Evolutionary conservation across 2,329 filamentous ascomycete genomes (phyloP).

Genomic region (Exserohilum turcica): DNA sequence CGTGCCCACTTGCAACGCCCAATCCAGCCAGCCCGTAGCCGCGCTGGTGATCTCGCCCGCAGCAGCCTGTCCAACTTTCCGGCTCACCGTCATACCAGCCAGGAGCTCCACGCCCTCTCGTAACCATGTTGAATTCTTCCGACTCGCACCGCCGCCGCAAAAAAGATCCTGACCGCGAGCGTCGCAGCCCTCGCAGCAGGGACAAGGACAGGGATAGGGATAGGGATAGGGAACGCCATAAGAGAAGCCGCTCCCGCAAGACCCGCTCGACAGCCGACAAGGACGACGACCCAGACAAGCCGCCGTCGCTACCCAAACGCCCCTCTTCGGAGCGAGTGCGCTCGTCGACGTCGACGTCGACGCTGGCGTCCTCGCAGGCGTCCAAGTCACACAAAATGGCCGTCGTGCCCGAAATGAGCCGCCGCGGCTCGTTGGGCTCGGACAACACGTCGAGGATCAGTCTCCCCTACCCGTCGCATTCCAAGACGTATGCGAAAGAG

Average conservation of each 20-base stretch:
- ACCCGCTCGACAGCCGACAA: conserved; percentile 39
- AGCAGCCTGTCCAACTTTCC: conserved; percentile 20
- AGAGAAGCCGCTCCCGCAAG: conserved; percentile 36
- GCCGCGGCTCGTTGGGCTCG: conserved; percentile 45
- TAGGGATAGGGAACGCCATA: conserved; percentile 33
- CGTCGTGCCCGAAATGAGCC: conserved; percentile 55
- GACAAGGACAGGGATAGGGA: conserved; percentile 20
- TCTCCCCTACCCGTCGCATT: conserved; percentile 79
- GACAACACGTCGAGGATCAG: conserved; percentile 46
- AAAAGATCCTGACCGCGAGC: conserved; percentile 40
- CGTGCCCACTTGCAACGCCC: conserved; percentile 29
- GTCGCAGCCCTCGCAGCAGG: conserved; percentile 8
- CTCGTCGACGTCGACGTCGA: conserved; percentile 31
- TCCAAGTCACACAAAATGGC: conserved; percentile 44
- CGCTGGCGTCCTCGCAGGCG: conserved; percentile 25
- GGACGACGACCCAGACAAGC: conserved; percentile 29
- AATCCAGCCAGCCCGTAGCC: conserved; percentile 38
- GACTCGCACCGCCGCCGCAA: conserved; percentile 47
- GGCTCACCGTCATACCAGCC: conserved; percentile 28
- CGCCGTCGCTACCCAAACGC: conserved; percentile 22
- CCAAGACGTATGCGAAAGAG: conserved; percentile 91
- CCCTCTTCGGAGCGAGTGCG: conserved; percentile 35
- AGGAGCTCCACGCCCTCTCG: conserved; percentile 22
- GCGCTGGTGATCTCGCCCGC: conserved; percentile 34
- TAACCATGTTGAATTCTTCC: conserved; percentile 39